phyloP scores from a whole-genome alignment of 2,329 filamentous ascomycete species.

The Rutstroemia sp. region DNA sequence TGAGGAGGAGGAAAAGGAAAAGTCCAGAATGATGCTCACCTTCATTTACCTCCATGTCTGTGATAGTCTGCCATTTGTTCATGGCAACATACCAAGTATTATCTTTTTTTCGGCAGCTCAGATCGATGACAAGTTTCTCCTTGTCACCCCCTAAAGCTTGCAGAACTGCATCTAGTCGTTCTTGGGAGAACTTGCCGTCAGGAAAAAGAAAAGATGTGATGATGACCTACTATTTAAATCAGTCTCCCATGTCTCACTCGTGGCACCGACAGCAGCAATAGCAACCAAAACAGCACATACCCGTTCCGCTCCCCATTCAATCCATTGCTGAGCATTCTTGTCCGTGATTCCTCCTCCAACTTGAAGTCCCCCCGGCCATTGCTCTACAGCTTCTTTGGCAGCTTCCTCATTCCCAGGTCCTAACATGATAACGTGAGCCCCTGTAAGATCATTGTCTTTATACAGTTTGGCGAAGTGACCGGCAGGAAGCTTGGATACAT shows the following conservation, averaged over 20 bases:
- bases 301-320: conserved; percentile 82
- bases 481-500: conserved; percentile 77
- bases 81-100: conserved; percentile 93
- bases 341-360: conserved; percentile 92
- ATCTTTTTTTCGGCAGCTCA: conserved; percentile 74
- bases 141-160: conserved; percentile 65
- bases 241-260: conserved; percentile 4
- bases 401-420: conserved; percentile 80
- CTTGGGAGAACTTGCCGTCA: conserved; percentile 69
- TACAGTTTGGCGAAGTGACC: conserved; percentile 79
- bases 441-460: conserved; percentile 61
- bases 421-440: conserved; percentile 95
- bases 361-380: conserved; percentile 77
- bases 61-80: conserved; percentile 98
- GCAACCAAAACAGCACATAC: conserved; percentile 39
- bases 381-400: conserved; percentile 65
- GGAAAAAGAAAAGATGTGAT: conserved; percentile 95
- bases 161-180: conserved; percentile 68
- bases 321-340: conserved; percentile 77
- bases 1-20: background rate
- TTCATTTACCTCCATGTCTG: conserved; percentile 87
- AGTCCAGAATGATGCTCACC: conserved; percentile 42
- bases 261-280: background rate
- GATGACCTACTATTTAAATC: conserved; percentile 62
- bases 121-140: conserved; percentile 82